Evolutionary conservation across 768 basidiomycete species (phyloP), one percentile per base, ranked within the genome.

Genomic region (Sarcodon sp.): DNA sequence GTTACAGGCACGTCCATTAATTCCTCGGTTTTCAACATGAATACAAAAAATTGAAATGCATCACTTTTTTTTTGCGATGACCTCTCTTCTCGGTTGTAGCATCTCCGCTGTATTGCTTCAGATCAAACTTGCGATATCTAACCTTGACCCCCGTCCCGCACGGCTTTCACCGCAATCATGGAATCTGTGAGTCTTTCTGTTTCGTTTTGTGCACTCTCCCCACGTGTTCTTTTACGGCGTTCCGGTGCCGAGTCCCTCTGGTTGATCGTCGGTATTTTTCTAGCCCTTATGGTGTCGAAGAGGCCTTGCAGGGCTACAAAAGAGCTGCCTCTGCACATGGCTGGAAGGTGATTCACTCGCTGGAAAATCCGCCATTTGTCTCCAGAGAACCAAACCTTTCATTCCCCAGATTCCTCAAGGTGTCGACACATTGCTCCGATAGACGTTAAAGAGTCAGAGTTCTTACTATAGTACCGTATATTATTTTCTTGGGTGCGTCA

Each of bases 71-170:
- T 46, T 47, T 47, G 16, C 12, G 43, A 3, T 3, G 33, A 33
- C 45, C 15, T n/a, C 31, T 13, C 44, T 45, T 13, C n/a, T n/a
- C 4, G 44, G 44, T 45, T 45, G 1, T 43, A 69, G 67, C 47
- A 64, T 71, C 32, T 60, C 69, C 3, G 63, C 69, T 6, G 58
- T 72, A 8, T 64, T 83, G 6, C 64, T 83, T 50, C 80, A 84
- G 59, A 83, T 86, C 53, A 79, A 72, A 52, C 66, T 84, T 35
- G 82, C 82, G 1, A 75, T 85, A 31, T 83, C 79, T 0, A 82
- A 80, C 53, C 64, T 77, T 3, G 79, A 83, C 9, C 81, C 83
- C 0, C 61, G 66, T 11, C 81, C 80, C 11, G 82, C 80, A 2
- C 68, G 80, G 35, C 64, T 86, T 43, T 69, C 75, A 27, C 3